phyloP scores from a whole-genome alignment of 805 yeast genomes.

The Maudiozyma barnettii region DNA sequence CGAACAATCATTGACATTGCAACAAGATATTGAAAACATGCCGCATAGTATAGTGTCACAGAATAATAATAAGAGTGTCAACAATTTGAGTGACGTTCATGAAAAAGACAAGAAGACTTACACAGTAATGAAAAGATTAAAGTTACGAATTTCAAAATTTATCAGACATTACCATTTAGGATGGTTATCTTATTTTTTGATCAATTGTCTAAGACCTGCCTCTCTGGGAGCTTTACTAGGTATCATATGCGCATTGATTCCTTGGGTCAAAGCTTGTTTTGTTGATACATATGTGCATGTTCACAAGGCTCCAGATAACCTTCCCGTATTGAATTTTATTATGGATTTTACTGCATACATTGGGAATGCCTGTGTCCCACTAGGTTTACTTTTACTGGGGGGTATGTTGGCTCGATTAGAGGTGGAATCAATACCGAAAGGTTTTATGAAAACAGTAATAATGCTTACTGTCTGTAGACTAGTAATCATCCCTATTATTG shows the following conservation, averaged over 20 bases:
- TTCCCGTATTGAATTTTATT: constrained; percentile 76
- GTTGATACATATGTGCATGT: constrained; percentile 42
- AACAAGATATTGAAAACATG: background rate
- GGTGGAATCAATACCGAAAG: constrained; percentile 48
- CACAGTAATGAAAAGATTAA: background rate
- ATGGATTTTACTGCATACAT: constrained; percentile 75
- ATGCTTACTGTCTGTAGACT: constrained; percentile 49
- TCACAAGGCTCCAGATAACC: constrained; percentile 72
- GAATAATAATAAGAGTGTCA: too few relatives aligned
- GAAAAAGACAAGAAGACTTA: background rate
- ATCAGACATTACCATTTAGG: constrained; percentile 24
- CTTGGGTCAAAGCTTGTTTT: constrained; percentile 74
- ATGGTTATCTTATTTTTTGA: constrained; percentile 31
- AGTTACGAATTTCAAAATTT: constrained; percentile 15
- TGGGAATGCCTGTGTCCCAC: constrained; percentile 82
- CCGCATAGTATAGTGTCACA: background rate
- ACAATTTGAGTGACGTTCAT: background rate
- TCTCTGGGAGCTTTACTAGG: constrained; percentile 62
- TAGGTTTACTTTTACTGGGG: constrained; percentile 74
- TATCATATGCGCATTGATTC: constrained; percentile 65
- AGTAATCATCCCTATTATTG: constrained; percentile 69
- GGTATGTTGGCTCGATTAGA: constrained; percentile 77
- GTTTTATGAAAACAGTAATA: constrained; percentile 52
- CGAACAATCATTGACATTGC: background rate
- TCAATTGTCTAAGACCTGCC: constrained; percentile 60